Percentiles rank a stretch among this genome's conserved stretches.
phyloP scores from a whole-genome alignment of 148 eudicot genomes.

The Heliosperma pusillum region DNA sequence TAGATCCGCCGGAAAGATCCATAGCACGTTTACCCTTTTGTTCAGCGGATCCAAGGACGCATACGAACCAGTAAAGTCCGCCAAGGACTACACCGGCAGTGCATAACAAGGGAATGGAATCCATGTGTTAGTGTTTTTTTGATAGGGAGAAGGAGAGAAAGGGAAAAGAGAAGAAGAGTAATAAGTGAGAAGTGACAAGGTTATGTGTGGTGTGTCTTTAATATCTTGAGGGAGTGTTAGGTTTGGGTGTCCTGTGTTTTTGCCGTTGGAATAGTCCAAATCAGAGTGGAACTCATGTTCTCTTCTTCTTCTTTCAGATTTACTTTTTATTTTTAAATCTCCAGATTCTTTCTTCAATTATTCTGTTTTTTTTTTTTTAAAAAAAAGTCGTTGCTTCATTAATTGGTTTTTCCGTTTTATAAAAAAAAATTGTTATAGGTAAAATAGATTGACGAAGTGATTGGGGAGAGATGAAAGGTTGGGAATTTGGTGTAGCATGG shows the following conservation, averaged over 20 bases:
- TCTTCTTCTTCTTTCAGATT: not conserved
- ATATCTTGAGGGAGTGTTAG: not conserved
- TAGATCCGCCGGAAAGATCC: constrained; percentile 52
- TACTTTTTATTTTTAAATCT: not conserved
- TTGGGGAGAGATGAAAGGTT: too few relatives aligned
- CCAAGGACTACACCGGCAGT: constrained; percentile 42
- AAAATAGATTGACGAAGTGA: too few relatives aligned
- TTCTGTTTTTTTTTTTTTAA: too few relatives aligned
- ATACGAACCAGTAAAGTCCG: constrained; percentile 51
- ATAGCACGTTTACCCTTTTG: constrained; percentile 47
- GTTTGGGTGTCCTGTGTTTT: not conserved
- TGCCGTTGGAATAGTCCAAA: not conserved
- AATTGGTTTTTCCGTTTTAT: too few relatives aligned
- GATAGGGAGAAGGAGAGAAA: not conserved
- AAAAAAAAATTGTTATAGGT: too few relatives aligned
- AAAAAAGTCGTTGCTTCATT: not conserved
- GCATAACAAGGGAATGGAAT: constrained; percentile 37
- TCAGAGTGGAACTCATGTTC: not conserved
- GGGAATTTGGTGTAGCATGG: too few relatives aligned
- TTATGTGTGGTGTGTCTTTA: not conserved
- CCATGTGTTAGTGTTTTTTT: constrained; percentile 24
- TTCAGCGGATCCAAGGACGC: constrained; percentile 47
- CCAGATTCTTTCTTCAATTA: not conserved
- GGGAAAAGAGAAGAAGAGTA: not conserved
- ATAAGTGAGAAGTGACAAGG: not conserved